phyloP scores from a whole-genome alignment of 192 early-diverging fungal genomes.

The Backusella australiensis region DNA sequence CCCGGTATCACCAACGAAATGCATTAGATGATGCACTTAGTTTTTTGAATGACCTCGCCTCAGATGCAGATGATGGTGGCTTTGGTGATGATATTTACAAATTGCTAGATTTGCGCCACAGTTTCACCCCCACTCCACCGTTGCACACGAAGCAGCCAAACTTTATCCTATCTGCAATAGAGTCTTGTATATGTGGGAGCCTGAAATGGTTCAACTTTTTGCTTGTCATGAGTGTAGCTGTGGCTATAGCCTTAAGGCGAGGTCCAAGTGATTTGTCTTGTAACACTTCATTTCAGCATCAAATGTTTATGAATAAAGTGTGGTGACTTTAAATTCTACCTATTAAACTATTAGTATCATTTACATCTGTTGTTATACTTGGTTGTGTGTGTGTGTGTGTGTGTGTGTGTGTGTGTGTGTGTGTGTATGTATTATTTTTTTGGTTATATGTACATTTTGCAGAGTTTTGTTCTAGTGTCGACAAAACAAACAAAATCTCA shows the following conservation, averaged over 20 bases:
- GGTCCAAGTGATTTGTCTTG: background rate
- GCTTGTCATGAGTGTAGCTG: constrained; percentile 8
- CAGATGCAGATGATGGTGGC: constrained; percentile 9
- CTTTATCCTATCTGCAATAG: background rate
- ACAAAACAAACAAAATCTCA: background rate
- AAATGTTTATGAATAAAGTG: background rate
- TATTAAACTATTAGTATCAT: background rate
- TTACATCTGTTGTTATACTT: background rate
- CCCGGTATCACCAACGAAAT: background rate
- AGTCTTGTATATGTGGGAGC: background rate
- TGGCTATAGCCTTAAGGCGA: background rate
- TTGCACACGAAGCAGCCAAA: background rate
- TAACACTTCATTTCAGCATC: background rate
- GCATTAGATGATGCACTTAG: constrained; percentile 17
- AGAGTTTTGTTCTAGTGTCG: background rate
- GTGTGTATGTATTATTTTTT: background rate
- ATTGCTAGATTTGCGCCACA: constrained; percentile 9
- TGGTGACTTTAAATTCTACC: background rate
- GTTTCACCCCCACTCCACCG: background rate
- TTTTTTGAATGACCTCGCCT: constrained; percentile 8
- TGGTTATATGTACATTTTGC: background rate
- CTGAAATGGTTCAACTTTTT: constrained; percentile 8
- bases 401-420: background rate
- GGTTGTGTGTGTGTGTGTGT: background rate
- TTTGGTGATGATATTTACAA: constrained; percentile 11